Evolutionary conservation across 345 rosid species (phyloP).

Genomic region (Sisymbrium altissimum): DNA sequence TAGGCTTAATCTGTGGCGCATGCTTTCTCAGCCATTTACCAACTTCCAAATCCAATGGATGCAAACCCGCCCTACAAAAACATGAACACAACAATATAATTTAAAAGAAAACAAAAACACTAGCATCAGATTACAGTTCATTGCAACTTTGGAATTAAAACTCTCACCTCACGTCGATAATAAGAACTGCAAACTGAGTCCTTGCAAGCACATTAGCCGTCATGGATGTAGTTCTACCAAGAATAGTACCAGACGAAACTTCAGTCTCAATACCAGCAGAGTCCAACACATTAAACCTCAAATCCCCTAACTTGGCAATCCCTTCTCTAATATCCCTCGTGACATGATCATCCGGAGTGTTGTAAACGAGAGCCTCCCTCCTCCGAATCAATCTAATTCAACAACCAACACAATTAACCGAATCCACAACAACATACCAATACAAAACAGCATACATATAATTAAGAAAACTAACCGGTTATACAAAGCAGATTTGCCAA

Average conservation of each 20-base stretch:
- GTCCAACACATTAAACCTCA: constrained; percentile 82
- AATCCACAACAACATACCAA: background rate
- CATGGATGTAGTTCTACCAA: constrained; percentile 78
- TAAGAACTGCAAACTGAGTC: constrained; percentile 75
- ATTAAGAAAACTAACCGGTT: constrained; percentile 55
- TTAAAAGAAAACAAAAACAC: background rate
- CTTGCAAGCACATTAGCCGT: constrained; percentile 77
- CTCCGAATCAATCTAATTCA: constrained; percentile 70
- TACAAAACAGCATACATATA: background rate
- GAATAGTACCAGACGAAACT: constrained; percentile 81
- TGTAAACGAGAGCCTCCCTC: constrained; percentile 91
- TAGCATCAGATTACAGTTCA: background rate
- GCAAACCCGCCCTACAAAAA: constrained; percentile 64
- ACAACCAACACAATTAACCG: background rate
- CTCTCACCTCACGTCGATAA: constrained; percentile 72
- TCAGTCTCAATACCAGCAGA: constrained; percentile 98
- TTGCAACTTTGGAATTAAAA: background rate
- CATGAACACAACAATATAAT: background rate
- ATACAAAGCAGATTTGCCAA: constrained; percentile 91
- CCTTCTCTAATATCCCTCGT: constrained; percentile 94
- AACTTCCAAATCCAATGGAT: constrained; percentile 91
- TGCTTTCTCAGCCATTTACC: constrained; percentile 89
- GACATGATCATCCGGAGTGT: constrained; percentile 93
- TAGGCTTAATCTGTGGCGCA: constrained; percentile 68
- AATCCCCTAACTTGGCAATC: constrained; percentile 78